Conservation (phyloP, 768 basidiomycete species). For the Psilocybe azurescens region DNA sequence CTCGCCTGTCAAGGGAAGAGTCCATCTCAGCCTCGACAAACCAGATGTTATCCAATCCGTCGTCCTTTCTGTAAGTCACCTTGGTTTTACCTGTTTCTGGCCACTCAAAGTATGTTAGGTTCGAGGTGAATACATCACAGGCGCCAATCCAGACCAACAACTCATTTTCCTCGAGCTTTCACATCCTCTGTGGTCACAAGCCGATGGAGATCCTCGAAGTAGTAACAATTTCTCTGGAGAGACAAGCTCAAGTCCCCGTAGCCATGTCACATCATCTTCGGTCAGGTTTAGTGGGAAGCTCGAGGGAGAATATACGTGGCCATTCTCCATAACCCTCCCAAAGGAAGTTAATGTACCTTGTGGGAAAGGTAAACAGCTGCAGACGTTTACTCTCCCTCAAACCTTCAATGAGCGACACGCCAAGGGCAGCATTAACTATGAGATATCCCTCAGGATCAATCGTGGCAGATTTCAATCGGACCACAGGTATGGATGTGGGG, state of each 20-base stretch:
- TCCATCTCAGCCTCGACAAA: conserved; percentile 38
- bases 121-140: conserved; percentile 19
- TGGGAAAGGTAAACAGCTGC: conserved; percentile 24
- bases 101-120: conserved; percentile 5
- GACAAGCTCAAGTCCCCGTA: neutral
- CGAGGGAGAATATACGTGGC: conserved; percentile 40
- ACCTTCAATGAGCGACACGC: conserved; percentile 45
- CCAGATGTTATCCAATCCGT: conserved; percentile 54
- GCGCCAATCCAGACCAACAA: conserved; percentile 32
- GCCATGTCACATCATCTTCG: neutral
- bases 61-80: conserved; percentile 46
- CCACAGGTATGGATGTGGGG: conserved; percentile 11
- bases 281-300: conserved; percentile 34
- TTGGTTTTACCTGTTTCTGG: neutral
- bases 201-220: conserved; percentile 31
- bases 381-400: conserved; percentile 39
- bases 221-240: neutral
- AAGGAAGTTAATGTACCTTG: conserved; percentile 33
- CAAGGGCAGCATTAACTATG: conserved; percentile 43
- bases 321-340: conserved; percentile 45
- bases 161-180: conserved; percentile 41
- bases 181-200: conserved; percentile 41
- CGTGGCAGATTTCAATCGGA: conserved; percentile 18
- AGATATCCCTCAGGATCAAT: conserved; percentile 33
- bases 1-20: conserved; percentile 36